Base-by-base conservation (phyloP, 2,329 filamentous ascomycete species). In the Aureobasidium sp. region DNA sequence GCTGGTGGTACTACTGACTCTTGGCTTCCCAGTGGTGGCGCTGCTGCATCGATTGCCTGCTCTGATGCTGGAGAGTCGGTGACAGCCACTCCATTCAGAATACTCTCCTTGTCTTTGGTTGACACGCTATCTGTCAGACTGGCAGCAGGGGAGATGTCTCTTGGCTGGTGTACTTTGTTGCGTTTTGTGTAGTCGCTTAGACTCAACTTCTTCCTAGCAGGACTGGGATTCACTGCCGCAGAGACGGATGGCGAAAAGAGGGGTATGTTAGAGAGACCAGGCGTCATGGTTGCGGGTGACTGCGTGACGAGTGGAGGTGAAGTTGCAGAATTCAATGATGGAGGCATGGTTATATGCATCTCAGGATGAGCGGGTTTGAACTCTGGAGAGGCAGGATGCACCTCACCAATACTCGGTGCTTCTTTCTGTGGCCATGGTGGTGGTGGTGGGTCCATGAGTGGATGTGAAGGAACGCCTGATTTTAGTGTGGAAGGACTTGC, bases 101-200 rank as follows among this genome's bases (percentile, higher is more conserved):
- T 50, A 36, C 34, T 51, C 8, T 60, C 57, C 24, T 43, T 60
- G 46, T 50, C 57, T 46, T 60, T 60, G 57, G 57, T 46, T 37
- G 55, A 59, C n/a, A 48, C 55, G 13, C 55, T 59, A 20, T 60
- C 57, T 13, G 46, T 43, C 44, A 60, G n/a, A 43, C 57, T 60
- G 36, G 46, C 46, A 13, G 57, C 57, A 20, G 57, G 57, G 2
- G 57, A 60, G 5, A 60, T 60, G 24, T 60, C 57, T 36, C 57
- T 36, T 60, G 57, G 47, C 36, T 50, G 56, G 61, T 69, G 69
- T 10, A 69, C 68, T 62, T 76, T 78, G 61, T 70, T 75, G 53
- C 77, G 72, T 56, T 74, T 78, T 5, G 77, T 79, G 63, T 80
- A 81, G 59, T 80, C 79, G 65, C 77, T 79, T n/a, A 81, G 66